Evolutionary conservation across 768 basidiomycete genomes (phyloP).

Genomic region (Podaxis sp.): DNA sequence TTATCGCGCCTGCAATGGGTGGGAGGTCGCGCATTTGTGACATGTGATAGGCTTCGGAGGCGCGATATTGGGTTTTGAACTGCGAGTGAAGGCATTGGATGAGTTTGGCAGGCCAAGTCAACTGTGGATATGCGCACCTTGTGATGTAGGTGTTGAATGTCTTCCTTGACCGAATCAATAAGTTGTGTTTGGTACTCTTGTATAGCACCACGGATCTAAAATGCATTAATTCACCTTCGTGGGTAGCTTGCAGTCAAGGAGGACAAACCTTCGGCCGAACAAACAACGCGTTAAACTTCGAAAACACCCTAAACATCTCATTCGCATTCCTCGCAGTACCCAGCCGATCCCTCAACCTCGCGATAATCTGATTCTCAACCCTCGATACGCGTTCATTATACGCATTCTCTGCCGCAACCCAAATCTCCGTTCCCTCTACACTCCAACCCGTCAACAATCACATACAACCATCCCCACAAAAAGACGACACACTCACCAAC

Average conservation of each 20-base stretch:
- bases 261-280: constrained; percentile 19
- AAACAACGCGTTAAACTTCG: constrained; percentile 89
- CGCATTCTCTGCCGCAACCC: constrained; percentile 95
- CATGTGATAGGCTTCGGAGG: constrained; percentile 97
- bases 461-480: background rate
- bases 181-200: constrained; percentile 99
- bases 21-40: constrained; percentile 97
- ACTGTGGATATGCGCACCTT: constrained; percentile 49
- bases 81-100: background rate
- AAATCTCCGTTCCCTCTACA: constrained; percentile 94
- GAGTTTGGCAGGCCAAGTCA: background rate
- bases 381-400: constrained; percentile 97
- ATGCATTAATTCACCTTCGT: background rate
- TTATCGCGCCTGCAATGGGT: constrained; percentile 96
- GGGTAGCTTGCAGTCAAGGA: background rate
- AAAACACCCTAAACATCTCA: constrained; percentile 99
- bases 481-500: constrained; percentile 51
- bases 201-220: constrained; percentile 92
- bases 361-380: constrained; percentile 98
- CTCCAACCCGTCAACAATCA: background rate
- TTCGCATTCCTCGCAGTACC: constrained; percentile 97
- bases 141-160: constrained; percentile 92
- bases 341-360: constrained; percentile 84
- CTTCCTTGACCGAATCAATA: constrained; percentile 98
- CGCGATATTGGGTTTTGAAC: constrained; percentile 97